Conservation (phyloP, 345 rosid genomes). For the Eucalyptus pauciflora region DNA sequence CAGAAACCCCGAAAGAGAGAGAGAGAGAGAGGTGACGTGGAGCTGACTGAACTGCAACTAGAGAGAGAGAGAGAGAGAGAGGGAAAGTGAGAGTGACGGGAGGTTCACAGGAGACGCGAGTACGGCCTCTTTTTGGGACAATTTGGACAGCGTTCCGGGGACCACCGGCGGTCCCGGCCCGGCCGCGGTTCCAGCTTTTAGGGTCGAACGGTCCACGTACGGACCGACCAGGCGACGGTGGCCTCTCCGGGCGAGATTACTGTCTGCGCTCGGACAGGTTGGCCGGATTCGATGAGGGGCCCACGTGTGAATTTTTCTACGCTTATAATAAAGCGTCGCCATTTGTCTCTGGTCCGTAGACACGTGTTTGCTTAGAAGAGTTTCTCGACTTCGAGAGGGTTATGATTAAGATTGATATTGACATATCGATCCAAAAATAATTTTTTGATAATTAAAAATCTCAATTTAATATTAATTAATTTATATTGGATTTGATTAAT, state of each 20-base stretch:
- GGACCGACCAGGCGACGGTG: neutral
- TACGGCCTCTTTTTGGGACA: neutral
- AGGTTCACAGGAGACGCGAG: neutral
- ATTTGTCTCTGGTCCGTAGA: rapidly evolving
- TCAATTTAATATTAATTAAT: too few species aligned
- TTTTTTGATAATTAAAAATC: too few species aligned
- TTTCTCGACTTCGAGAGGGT: neutral
- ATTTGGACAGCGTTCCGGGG: neutral
- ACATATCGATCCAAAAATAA: too few species aligned
- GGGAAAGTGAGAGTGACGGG: neutral
- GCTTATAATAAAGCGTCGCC: neutral
- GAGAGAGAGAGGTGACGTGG: neutral
- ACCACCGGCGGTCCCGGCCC: neutral
- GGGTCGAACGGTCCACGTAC: neutral
- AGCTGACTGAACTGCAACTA: neutral
- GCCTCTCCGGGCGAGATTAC: neutral
- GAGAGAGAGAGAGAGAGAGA: neutral
- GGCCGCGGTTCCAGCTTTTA: neutral
- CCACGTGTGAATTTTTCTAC: neutral
- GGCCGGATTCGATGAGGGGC: neutral
- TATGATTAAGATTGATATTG: neutral
- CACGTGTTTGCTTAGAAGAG: neutral
- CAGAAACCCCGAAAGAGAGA: neutral
- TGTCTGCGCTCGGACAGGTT: rapidly evolving
- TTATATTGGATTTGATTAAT: too few species aligned